A percentile compares a stretch with the other conserved stretches of the same genome.
These are phyloP conservation scores for Fusarium nanum DNA, from an alignment of 2,329 filamentous ascomycete species.

Conservation along the genomic window DNA sequence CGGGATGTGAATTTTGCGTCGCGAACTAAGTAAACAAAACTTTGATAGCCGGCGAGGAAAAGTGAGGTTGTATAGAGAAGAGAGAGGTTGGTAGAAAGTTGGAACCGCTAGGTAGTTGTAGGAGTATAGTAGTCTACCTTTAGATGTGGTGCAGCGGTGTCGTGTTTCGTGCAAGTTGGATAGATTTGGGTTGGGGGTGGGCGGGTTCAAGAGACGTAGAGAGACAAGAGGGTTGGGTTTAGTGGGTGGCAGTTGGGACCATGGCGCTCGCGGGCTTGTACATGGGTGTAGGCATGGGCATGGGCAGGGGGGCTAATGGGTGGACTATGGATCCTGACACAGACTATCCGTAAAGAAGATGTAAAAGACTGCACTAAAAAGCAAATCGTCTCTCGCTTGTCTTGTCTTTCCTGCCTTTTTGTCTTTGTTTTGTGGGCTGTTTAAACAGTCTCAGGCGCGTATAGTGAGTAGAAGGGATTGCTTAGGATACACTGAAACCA, in stretches of 20 bases:
- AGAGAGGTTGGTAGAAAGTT: slow-evolving; percentile 22
- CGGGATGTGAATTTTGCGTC: slow-evolving; percentile 7
- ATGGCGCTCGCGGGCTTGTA: slow-evolving; percentile 41
- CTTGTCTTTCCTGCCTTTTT: not conserved
- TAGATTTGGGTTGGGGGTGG: slow-evolving; percentile 29
- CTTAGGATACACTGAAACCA: slow-evolving; percentile 31
- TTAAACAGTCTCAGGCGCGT: slow-evolving; percentile 15
- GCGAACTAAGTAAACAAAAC: slow-evolving; percentile 18
- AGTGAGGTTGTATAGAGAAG: slow-evolving; percentile 12
- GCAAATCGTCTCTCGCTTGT: slow-evolving; percentile 25
- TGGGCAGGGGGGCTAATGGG: slow-evolving; percentile 2
- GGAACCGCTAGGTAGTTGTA: slow-evolving; percentile 34
- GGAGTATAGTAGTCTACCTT: slow-evolving; percentile 22
- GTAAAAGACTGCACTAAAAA: slow-evolving; percentile 32
- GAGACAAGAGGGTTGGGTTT: slow-evolving; percentile 23
- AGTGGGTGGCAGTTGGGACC: slow-evolving; percentile 44
- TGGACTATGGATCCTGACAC: slow-evolving; percentile 34
- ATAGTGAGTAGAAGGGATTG: slow-evolving; percentile 7
- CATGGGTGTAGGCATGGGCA: slow-evolving; percentile 2
- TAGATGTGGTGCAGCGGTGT: slow-evolving; percentile 22
- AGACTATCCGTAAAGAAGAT: slow-evolving; percentile 26
- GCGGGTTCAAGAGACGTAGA: slow-evolving; percentile 36
- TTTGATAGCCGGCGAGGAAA: not conserved
- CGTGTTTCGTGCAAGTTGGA: slow-evolving; percentile 34
- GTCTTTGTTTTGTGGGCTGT: slow-evolving; percentile 29